These are phyloP conservation scores for Jackrogersella multiformis DNA, from an alignment of 495 filamentous ascomycete genomes.

Conservation along the genomic window DNA sequence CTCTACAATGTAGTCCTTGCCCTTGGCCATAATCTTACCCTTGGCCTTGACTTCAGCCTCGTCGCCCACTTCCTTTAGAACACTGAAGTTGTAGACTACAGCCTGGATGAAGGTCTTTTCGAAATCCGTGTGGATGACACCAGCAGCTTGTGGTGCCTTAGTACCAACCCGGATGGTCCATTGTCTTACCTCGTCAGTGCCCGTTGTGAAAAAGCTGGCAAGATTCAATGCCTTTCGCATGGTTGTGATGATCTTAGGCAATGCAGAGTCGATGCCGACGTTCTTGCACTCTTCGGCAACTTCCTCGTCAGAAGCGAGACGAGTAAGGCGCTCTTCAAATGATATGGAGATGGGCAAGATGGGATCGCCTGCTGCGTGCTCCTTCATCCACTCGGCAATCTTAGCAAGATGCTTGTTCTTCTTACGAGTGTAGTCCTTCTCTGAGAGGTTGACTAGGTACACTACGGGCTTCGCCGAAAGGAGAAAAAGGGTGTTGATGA, in stretches of 20 bases:
- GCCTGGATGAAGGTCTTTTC: constrained; percentile 99
- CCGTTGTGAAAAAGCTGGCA: constrained; percentile 96
- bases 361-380: constrained; percentile 84
- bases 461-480: constrained; percentile 97
- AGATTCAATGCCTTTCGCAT: constrained; percentile 94
- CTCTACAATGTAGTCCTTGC: constrained; percentile 93
- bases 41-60: constrained; percentile 88
- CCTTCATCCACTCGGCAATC: constrained; percentile 93
- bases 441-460: constrained; percentile 95
- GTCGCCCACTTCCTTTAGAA: constrained; percentile 85
- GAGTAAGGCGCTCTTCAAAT: constrained; percentile 91
- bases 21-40: constrained; percentile 98
- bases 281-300: constrained; percentile 89
- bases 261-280: constrained; percentile 82
- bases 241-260: constrained; percentile 92
- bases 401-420: constrained; percentile 99
- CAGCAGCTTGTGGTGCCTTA: constrained; percentile 96
- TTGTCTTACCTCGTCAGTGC: constrained; percentile 95
- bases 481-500: constrained; percentile 96
- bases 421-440: constrained; percentile 97
- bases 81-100: constrained; percentile 85
- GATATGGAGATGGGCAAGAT: constrained; percentile 91
- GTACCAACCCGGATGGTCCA: constrained; percentile 98
- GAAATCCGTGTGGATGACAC: constrained; percentile 98
- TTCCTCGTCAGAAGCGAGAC: constrained; percentile 77